Conservation (phyloP, 202 grass and related monocot genomes). For the Musa balbisiana region DNA sequence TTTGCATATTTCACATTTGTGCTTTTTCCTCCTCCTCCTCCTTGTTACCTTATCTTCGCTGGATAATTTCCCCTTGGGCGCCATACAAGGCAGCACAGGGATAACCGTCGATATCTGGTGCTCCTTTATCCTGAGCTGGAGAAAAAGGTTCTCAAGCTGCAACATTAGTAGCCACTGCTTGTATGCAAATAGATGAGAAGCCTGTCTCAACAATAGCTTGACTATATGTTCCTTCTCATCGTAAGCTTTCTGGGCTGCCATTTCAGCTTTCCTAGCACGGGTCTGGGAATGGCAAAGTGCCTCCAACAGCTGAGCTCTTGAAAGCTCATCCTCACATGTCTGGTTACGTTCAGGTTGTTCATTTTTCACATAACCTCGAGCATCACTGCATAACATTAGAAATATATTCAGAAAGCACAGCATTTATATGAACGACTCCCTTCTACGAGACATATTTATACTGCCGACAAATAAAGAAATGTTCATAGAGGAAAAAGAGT, state of each 20-base stretch:
- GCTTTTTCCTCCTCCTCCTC: slow-evolving; percentile 45
- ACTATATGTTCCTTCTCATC: slow-evolving; percentile 23
- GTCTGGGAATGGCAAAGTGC: slow-evolving; percentile 25
- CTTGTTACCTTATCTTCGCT: slow-evolving; percentile 6
- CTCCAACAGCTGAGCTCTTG: slow-evolving; percentile 12
- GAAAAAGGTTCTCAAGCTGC: slow-evolving; percentile 21
- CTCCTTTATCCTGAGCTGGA: slow-evolving; percentile 17
- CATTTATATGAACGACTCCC: background rate
- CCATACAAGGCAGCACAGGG: slow-evolving; percentile 52
- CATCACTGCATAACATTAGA: background rate
- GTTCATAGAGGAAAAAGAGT: background rate
- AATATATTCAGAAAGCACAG: background rate
- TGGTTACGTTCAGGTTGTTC: background rate
- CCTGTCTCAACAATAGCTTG: slow-evolving; percentile 11
- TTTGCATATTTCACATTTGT: slow-evolving; percentile 25
- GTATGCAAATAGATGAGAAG: slow-evolving; percentile 18
- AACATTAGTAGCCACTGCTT: slow-evolving; percentile 24
- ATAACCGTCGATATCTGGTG: slow-evolving; percentile 25
- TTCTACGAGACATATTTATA: background rate
- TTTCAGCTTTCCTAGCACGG: slow-evolving; percentile 23
- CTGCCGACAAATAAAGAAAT: background rate
- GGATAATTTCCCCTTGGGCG: slow-evolving; percentile 22
- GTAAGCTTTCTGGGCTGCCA: slow-evolving; percentile 16
- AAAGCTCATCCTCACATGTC: background rate
- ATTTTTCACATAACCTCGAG: background rate